Evolutionary conservation across 805 yeast species (phyloP), one percentile per base, ranked within the genome.

Genomic region (Nakazawaea laoshanensis): DNA sequence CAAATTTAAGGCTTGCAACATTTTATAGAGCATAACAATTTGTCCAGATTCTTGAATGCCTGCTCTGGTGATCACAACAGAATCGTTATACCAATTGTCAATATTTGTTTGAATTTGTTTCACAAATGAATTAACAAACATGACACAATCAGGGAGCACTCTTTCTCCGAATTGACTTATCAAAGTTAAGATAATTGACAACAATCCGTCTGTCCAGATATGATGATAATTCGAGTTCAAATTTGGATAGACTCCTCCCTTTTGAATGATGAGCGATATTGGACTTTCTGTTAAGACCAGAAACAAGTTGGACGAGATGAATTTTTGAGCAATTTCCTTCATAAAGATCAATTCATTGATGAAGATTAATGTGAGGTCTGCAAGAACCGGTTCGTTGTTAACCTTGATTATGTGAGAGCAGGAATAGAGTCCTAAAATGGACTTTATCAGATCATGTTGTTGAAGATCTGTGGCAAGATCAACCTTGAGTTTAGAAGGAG

Each of bases 131-230:
- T 69, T 61, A 3, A 77, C 61, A 40, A 85, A 81, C 28, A 73
- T 57, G 38, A 80, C 68, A 6, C 76, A 57, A 37, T 85, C 92
- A 3, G 85, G 76, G 1, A 79, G 43, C 2, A 80, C 61, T 27
- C 72, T 63, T 1, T 67, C 66, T 1, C 89, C 89, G 38, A 86
- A 71, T 30, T 66, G 69, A 18, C 76, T 64, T 24, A 85, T 48
- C 11, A 84, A 53, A 1, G 71, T 59, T 31, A 84, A 56, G 14
- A 81, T 57, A 4, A 84, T 70, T 0, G 92, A 77, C 19, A 88
- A 59, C 12, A 88, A 55, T 1, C 95, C 95, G 46, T 78, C 75
- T n/a, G 75, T 69, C 96, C 96, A 88, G n/a, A 83, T 60, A 33
- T 70, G 66, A 50, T 87, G 89, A 38, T 82, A 55, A 28, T 44